phyloP scores from a whole-genome alignment of 257 asterid species.

The Penstemon barbatus region DNA sequence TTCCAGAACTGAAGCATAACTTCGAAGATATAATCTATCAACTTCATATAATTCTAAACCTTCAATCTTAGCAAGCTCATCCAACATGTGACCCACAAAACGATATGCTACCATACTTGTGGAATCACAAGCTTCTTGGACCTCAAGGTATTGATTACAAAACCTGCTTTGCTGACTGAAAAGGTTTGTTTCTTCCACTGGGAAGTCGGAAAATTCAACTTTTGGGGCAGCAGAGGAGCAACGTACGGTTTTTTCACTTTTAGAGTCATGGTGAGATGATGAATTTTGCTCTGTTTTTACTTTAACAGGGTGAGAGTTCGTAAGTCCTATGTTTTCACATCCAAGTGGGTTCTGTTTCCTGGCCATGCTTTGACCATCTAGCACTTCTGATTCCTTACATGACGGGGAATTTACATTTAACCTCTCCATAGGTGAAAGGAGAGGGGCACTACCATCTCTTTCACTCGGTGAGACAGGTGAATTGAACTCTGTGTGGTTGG shows the following conservation, averaged over 20 bases:
- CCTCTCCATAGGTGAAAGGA: slow-evolving; percentile 30
- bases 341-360: slow-evolving; percentile 21
- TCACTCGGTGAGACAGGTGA: slow-evolving; percentile 34
- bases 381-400: slow-evolving; percentile 34
- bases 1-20: slow-evolving; percentile 37
- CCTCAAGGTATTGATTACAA: slow-evolving; percentile 58
- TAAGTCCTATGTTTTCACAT: slow-evolving; percentile 23
- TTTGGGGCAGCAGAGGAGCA: slow-evolving; percentile 24
- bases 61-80: slow-evolving; percentile 48
- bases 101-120: slow-evolving; percentile 61
- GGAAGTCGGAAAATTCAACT: slow-evolving; percentile 18
- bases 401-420: slow-evolving; percentile 29
- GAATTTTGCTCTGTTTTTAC: slow-evolving; percentile 23
- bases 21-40: slow-evolving; percentile 52
- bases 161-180: slow-evolving; percentile 27
- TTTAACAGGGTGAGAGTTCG: slow-evolving; percentile 21
- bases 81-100: slow-evolving; percentile 55
- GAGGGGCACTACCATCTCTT: slow-evolving; percentile 30
- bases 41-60: slow-evolving; percentile 38
- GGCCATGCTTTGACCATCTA: slow-evolving; percentile 17
- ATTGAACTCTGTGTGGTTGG: slow-evolving; percentile 27
- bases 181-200: slow-evolving; percentile 30
- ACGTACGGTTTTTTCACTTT: slow-evolving; percentile 29
- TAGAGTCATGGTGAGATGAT: slow-evolving; percentile 26
- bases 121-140: slow-evolving; percentile 85